A percentile compares a stretch with the other conserved stretches of the same genome.
phyloP scores from a whole-genome alignment of 2,329 filamentous ascomycete genomes.

The Trichoderma gracile region DNA sequence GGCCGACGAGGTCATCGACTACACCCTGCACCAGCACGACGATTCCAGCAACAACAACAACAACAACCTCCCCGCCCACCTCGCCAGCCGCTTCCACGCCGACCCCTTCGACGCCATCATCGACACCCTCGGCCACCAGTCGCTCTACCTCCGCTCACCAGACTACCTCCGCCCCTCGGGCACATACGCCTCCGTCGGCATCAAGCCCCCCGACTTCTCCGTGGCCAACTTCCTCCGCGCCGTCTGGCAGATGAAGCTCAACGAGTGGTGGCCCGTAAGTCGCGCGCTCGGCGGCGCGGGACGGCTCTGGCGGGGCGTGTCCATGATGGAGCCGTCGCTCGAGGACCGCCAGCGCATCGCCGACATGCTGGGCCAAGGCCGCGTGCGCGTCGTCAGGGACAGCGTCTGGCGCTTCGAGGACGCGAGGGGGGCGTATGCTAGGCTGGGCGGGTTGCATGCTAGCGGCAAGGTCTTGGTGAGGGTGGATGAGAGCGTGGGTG shows the following conservation, averaged over 20 bases:
- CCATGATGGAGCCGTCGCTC: conserved; percentile 38
- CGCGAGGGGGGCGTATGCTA: conserved; percentile 40
- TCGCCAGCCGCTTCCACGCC: conserved; percentile 37
- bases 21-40: conserved; percentile 38
- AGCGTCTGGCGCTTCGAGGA: conserved; percentile 43
- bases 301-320: conserved; percentile 40
- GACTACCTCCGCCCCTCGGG: conserved; percentile 42
- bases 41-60: no score
- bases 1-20: conserved; percentile 53
- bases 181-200: conserved; percentile 46
- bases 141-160: conserved; percentile 45
- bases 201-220: conserved; percentile 39
- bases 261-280: conserved; percentile 42
- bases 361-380: conserved; percentile 39
- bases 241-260: conserved; percentile 41
- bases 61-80: conserved; percentile 38
- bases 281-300: conserved; percentile 41
- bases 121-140: conserved; percentile 52
- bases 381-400: conserved; percentile 41
- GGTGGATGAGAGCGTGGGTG: conserved; percentile 33
- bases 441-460: conserved; percentile 38
- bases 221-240: conserved; percentile 36
- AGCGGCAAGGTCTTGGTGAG: conserved; percentile 44
- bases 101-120: conserved; percentile 48
- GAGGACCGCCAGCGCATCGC: conserved; percentile 39